These are phyloP conservation scores for Oropetium thomaeum DNA, from an alignment of 176 grass and related monocot species.

Conservation along the genomic window DNA sequence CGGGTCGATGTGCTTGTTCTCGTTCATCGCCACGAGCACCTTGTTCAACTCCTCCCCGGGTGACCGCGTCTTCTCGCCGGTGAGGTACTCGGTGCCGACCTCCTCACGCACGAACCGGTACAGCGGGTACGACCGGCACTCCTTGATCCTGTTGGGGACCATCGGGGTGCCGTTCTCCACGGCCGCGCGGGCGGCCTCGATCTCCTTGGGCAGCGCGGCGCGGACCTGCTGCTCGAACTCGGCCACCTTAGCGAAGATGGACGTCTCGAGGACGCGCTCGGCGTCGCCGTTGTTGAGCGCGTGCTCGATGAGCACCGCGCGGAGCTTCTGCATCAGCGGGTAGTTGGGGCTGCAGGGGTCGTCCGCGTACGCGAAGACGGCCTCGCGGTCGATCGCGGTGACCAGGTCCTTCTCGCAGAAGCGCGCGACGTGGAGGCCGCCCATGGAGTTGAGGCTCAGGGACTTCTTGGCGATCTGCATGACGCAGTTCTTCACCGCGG, in stretches of 20 bases:
- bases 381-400: slow-evolving; percentile 68
- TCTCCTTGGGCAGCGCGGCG: slow-evolving; percentile 62
- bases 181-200: slow-evolving; percentile 57
- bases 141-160: slow-evolving; percentile 59
- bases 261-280: slow-evolving; percentile 56
- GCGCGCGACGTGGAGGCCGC: slow-evolving; percentile 64
- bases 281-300: slow-evolving; percentile 64
- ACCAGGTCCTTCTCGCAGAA: slow-evolving; percentile 82
- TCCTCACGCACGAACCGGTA: slow-evolving; percentile 77
- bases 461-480: slow-evolving; percentile 68
- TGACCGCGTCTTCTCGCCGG: slow-evolving; percentile 71
- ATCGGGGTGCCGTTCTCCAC: slow-evolving; percentile 65
- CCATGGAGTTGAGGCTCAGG: slow-evolving; percentile 51
- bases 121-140: slow-evolving; percentile 72
- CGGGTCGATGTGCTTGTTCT: slow-evolving; percentile 73
- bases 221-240: slow-evolving; percentile 65
- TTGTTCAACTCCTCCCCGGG: slow-evolving; percentile 78
- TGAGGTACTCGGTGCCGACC: slow-evolving; percentile 56
- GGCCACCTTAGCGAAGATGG: slow-evolving; percentile 75
- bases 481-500: slow-evolving; percentile 67
- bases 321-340: slow-evolving; percentile 82
- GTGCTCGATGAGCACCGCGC: slow-evolving; percentile 72
- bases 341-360: slow-evolving; percentile 83
- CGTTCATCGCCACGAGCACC: slow-evolving; percentile 78
- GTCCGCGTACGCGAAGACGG: slow-evolving; percentile 85